Evolutionary conservation across 1,284 basidiomycete genomes (phyloP).

Genomic region (Leccinum glutinopallens): DNA sequence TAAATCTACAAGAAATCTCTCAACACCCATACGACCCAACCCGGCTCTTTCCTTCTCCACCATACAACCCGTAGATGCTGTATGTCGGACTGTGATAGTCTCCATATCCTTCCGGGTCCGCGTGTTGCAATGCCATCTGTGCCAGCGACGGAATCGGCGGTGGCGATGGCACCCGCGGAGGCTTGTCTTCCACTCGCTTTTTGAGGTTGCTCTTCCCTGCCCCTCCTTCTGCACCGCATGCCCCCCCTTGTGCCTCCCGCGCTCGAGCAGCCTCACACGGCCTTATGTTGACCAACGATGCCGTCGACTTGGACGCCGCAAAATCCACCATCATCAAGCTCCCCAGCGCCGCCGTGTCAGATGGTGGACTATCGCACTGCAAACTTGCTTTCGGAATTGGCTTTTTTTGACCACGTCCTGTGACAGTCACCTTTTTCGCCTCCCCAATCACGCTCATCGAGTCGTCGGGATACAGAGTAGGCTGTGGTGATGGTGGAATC

Average conservation of each 20-base stretch:
- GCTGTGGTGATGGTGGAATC: conserved; percentile 50
- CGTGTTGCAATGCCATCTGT: conserved; percentile 72
- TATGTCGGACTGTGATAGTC: conserved; percentile 79
- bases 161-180: conserved; percentile 77
- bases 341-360: conserved; percentile 52
- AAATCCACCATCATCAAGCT: conserved; percentile 62
- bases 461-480: conserved; percentile 70
- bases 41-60: conserved; percentile 60
- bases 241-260: conserved; percentile 19
- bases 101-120: conserved; percentile 58
- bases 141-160: conserved; percentile 71
- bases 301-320: conserved; percentile 40
- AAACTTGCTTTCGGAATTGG: conserved; percentile 30
- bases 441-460: conserved; percentile 61
- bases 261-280: conserved; percentile 27
- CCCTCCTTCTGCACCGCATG: conserved; percentile 5
- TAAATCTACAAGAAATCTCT: neutral
- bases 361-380: conserved; percentile 34
- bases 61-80: conserved; percentile 76
- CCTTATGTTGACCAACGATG: conserved; percentile 38
- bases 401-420: conserved; percentile 38
- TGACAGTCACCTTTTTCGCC: conserved; percentile 32
- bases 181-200: conserved; percentile 53
- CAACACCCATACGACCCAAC: conserved; percentile 33
- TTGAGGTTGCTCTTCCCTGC: conserved; percentile 29